Evolutionary conservation across 352 stramenopile species (phyloP).

Genomic region (Elongisporangium anandrum): DNA sequence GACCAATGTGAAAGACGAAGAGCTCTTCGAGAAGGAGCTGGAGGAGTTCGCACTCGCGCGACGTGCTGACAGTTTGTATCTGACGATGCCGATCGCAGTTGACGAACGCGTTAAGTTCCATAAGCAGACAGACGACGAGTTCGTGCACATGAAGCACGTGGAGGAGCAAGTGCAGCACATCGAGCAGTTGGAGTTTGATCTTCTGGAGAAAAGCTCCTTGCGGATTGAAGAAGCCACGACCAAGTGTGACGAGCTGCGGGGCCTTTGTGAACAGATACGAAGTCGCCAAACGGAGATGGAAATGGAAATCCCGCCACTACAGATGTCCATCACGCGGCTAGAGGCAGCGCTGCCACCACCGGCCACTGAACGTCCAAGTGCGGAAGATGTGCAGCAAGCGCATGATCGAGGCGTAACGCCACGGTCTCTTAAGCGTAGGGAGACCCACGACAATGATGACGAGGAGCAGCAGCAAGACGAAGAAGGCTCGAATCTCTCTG

Average conservation of each 20-base stretch:
- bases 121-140: conserved; percentile 47
- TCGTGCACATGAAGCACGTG: conserved; percentile 55
- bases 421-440: conserved; percentile 23
- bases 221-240: conserved; percentile 42
- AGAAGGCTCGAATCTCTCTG: conserved; percentile 2
- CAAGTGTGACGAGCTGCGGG: conserved; percentile 26
- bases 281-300: conserved; percentile 20
- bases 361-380: conserved; percentile 21
- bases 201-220: conserved; percentile 60
- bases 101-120: conserved; percentile 34
- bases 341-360: conserved; percentile 20
- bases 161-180: conserved; percentile 38
- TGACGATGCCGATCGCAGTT: conserved; percentile 31
- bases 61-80: conserved; percentile 43
- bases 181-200: conserved; percentile 60
- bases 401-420: conserved; percentile 4
- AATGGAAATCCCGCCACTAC: conserved; percentile 23
- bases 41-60: conserved; percentile 36
- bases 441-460: conserved; percentile 14
- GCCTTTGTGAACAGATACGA: conserved; percentile 28
- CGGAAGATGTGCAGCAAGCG: conserved; percentile 32
- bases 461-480: conserved; percentile 5
- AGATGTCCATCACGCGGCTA: conserved; percentile 21
- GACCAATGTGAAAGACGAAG: conserved; percentile 47
- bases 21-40: conserved; percentile 49